Evolutionary conservation across 345 rosid species (phyloP).

Genomic region (Anastatica hierochuntica): DNA sequence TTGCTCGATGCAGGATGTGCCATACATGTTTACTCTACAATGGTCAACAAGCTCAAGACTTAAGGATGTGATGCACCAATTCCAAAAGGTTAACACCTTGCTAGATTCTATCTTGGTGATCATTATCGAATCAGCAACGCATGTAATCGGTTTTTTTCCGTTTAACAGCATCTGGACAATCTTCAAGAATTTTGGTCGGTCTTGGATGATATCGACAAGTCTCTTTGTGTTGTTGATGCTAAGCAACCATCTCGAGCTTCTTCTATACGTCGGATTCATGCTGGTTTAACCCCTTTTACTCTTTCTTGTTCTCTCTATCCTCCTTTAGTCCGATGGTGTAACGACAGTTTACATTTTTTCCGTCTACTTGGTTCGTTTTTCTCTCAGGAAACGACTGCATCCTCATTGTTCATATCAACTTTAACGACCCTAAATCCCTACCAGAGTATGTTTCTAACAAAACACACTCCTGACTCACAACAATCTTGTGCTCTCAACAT

Average conservation of each 20-base stretch:
- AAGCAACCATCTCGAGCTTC: conserved; percentile 40
- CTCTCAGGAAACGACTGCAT: conserved; percentile 52
- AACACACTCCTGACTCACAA: neutral
- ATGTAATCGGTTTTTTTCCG: neutral
- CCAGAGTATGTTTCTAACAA: conserved; percentile 55
- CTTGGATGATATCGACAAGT: conserved; percentile 64
- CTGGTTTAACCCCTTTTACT: conserved; percentile 30
- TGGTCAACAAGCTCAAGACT: conserved; percentile 54
- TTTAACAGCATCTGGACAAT: conserved; percentile 49
- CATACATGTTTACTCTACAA: conserved; percentile 41
- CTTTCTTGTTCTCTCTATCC: neutral
- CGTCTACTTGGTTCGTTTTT: neutral
- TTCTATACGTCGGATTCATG: conserved; percentile 33
- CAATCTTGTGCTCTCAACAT: neutral
- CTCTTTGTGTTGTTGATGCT: conserved; percentile 43
- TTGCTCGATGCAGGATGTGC: conserved; percentile 45
- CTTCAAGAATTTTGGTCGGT: conserved; percentile 71
- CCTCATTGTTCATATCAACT: conserved; percentile 37
- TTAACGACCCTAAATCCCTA: conserved; percentile 46
- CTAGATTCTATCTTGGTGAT: neutral
- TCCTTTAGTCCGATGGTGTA: too few species aligned
- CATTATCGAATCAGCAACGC: too few species aligned
- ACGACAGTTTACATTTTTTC: neutral
- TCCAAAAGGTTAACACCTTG: conserved; percentile 35
- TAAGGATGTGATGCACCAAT: conserved; percentile 54